Conservation (phyloP, 208 protist species). For the Trypanosoma grayi region DNA sequence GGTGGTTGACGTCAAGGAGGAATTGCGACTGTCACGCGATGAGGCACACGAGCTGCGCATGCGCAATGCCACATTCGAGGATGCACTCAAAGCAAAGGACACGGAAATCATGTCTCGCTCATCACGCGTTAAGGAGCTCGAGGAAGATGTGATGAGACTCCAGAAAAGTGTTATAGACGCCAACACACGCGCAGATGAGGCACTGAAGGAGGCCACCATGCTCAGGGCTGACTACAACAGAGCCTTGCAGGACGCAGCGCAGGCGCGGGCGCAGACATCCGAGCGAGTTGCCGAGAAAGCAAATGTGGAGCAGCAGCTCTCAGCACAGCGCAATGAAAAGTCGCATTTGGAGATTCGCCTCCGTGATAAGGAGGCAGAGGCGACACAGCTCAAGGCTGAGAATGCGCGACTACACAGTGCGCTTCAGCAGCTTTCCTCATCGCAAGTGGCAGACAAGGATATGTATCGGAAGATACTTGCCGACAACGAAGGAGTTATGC, state of each 20-base stretch:
- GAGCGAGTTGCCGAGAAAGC: conserved; percentile 45
- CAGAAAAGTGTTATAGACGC: conserved; percentile 51
- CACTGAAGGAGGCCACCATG: conserved; percentile 36
- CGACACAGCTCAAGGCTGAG: conserved; percentile 49
- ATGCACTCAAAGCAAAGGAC: conserved; percentile 37
- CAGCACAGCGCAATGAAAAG: conserved; percentile 38
- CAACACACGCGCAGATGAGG: conserved; percentile 27
- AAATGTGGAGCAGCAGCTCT: conserved; percentile 43
- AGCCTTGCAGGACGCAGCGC: conserved; percentile 37
- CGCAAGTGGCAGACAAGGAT: conserved; percentile 19
- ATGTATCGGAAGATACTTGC: conserved; percentile 30
- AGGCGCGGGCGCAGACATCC: conserved; percentile 35
- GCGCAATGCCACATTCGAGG: conserved; percentile 35
- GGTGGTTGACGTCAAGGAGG: conserved; percentile 27
- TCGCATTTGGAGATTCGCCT: conserved; percentile 61
- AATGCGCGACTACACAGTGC: conserved; percentile 48
- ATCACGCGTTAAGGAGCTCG: conserved; percentile 39
- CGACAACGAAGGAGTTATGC: conserved; percentile 17
- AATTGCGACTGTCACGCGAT: conserved; percentile 40
- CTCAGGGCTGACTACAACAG: conserved; percentile 46
- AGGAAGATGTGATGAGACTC: conserved; percentile 41
- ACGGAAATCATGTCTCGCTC: conserved; percentile 32
- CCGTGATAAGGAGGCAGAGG: conserved; percentile 43
- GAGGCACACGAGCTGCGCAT: conserved; percentile 78
- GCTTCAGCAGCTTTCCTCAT: conserved; percentile 25